phyloP scores from a whole-genome alignment of 108 stramenopile genomes.

The Aurantiochytrium sp. region DNA sequence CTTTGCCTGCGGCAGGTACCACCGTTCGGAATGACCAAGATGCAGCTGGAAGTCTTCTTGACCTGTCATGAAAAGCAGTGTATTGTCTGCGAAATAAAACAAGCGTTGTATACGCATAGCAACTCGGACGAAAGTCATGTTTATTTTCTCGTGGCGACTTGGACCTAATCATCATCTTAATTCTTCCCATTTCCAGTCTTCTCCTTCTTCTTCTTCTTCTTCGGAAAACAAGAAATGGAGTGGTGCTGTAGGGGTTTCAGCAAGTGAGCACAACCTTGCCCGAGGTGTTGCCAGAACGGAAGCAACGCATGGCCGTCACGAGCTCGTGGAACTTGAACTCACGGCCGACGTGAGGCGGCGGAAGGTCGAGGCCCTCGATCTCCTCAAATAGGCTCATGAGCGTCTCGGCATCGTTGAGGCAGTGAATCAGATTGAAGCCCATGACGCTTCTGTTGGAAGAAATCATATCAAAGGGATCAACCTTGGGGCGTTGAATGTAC shows the following conservation, averaged over 20 bases:
- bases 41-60: too few species aligned
- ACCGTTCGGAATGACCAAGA: too few species aligned
- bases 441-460: background rate
- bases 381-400: background rate
- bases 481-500: background rate
- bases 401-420: background rate
- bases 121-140: too few species aligned
- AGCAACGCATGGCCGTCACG: background rate
- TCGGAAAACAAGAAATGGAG: too few species aligned
- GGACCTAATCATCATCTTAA: too few species aligned
- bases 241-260: background rate
- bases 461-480: background rate
- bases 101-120: too few species aligned
- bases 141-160: too few species aligned
- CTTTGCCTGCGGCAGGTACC: too few species aligned
- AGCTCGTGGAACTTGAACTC: background rate
- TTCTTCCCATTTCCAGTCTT: too few species aligned
- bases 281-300: background rate
- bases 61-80: background rate
- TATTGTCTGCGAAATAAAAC: background rate
- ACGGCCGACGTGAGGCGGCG: background rate
- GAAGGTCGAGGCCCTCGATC: background rate
- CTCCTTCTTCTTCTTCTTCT: too few species aligned
- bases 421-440: constrained; percentile 21
- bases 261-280: background rate